Conservation (phyloP, 2,329 filamentous ascomycete species). For the Xylariaceae sp. region DNA sequence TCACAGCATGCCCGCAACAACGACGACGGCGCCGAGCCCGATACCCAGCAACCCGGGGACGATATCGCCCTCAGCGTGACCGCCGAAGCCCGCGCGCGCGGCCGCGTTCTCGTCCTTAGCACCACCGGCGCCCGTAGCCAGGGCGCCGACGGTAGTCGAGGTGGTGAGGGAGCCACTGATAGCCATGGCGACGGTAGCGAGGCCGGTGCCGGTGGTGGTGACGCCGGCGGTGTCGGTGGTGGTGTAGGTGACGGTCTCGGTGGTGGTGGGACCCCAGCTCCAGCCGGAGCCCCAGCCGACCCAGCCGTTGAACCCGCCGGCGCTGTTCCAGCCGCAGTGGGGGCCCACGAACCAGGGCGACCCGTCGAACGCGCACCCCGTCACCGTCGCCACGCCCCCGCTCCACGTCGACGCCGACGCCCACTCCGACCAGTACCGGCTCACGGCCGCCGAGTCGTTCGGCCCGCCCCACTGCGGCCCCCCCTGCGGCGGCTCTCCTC, state of each 20-base stretch:
- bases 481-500: no score
- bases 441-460: slow-evolving; percentile 17
- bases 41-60: slow-evolving; percentile 35
- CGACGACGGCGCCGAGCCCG: slow-evolving; percentile 31
- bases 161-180: slow-evolving; percentile 40
- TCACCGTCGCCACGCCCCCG: slow-evolving; percentile 45
- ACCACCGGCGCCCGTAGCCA: neutral
- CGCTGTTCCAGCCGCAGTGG: slow-evolving; percentile 40
- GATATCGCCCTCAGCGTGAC: slow-evolving; percentile 29
- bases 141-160: slow-evolving; percentile 29
- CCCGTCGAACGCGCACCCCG: slow-evolving; percentile 45
- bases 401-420: slow-evolving; percentile 41
- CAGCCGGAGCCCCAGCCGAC: slow-evolving; percentile 46
- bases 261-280: slow-evolving; percentile 42
- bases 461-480: neutral
- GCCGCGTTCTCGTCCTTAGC: slow-evolving; percentile 6
- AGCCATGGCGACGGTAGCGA: slow-evolving; percentile 35
- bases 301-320: slow-evolving; percentile 43
- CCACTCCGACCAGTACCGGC: slow-evolving; percentile 37
- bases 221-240: slow-evolving; percentile 34
- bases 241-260: slow-evolving; percentile 40
- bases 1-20: slow-evolving; percentile 34
- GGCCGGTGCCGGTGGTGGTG: slow-evolving; percentile 33
- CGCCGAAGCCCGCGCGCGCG: neutral
- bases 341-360: slow-evolving; percentile 45